phyloP scores from a whole-genome alignment of 2,329 filamentous ascomycete species.

The Phyllachora maydis region DNA sequence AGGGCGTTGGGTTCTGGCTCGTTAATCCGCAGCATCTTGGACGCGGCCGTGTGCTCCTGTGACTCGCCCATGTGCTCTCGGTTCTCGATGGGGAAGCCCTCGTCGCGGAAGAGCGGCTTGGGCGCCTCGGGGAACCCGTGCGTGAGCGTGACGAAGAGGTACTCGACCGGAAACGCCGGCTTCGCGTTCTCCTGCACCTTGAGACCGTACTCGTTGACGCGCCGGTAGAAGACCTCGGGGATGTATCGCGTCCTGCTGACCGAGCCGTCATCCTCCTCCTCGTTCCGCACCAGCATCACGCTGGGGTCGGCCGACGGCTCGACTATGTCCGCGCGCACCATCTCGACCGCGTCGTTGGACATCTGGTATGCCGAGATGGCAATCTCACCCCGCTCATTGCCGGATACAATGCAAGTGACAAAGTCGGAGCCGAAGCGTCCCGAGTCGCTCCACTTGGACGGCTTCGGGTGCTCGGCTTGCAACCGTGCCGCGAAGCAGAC shows the following conservation, averaged over 20 bases:
- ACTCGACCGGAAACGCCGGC: constrained; percentile 89
- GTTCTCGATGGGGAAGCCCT: constrained; percentile 78
- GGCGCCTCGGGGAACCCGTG: constrained; percentile 81
- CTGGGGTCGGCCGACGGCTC: constrained; percentile 86
- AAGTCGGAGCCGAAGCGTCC: constrained; percentile 91
- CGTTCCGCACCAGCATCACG: constrained; percentile 84
- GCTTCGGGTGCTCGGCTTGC: constrained; percentile 72
- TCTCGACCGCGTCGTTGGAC: constrained; percentile 88
- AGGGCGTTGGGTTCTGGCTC: constrained; percentile 38
- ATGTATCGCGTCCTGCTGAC: constrained; percentile 65
- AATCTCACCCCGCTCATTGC: constrained; percentile 76
- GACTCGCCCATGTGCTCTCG: constrained; percentile 68
- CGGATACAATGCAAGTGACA: constrained; percentile 89
- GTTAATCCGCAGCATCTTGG: constrained; percentile 45
- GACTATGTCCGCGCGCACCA: constrained; percentile 87
- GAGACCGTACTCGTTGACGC: constrained; percentile 88
- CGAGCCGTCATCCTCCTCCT: constrained; percentile 62
- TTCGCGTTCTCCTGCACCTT: constrained; percentile 97
- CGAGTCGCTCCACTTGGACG: constrained; percentile 93
- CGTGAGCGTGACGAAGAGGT: constrained; percentile 84
- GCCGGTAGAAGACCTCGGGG: constrained; percentile 89
- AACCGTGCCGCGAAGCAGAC: constrained; percentile 74
- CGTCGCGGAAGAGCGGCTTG: constrained; percentile 53
- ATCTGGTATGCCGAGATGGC: constrained; percentile 83
- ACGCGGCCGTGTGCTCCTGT: constrained; percentile 53